phyloP scores from a whole-genome alignment of 2,329 filamentous ascomycete genomes.

The Microcera coccophila region DNA sequence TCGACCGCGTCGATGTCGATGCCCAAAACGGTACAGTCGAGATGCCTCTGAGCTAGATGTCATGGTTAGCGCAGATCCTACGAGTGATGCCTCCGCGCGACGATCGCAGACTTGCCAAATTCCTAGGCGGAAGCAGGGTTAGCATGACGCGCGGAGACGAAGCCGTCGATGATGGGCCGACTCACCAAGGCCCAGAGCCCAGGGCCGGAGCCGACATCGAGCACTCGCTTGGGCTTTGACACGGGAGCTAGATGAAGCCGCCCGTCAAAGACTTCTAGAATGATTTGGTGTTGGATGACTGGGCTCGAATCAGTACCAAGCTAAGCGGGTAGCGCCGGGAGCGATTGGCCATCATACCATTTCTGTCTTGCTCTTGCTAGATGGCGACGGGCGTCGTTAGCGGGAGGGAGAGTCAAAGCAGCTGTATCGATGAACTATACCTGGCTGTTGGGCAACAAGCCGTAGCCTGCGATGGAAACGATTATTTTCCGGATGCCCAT shows the following conservation, averaged over 20 bases:
- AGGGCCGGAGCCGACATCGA: slow-evolving; percentile 19
- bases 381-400: slow-evolving; percentile 9
- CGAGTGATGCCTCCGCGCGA: neutral
- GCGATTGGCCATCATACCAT: slow-evolving; percentile 14
- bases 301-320: slow-evolving; percentile 10
- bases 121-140: slow-evolving; percentile 8
- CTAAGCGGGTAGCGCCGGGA: slow-evolving; percentile 2
- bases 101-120: slow-evolving; percentile 12
- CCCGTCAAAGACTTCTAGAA: slow-evolving; percentile 19
- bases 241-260: slow-evolving; percentile 19
- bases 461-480: slow-evolving; percentile 13
- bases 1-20: slow-evolving; percentile 19
- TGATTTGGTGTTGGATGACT: slow-evolving; percentile 22
- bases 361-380: slow-evolving; percentile 23
- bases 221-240: slow-evolving; percentile 14
- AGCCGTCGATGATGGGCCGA: neutral
- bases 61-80: neutral
- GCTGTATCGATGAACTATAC: too few relatives aligned
- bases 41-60: slow-evolving; percentile 17
- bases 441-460: slow-evolving; percentile 18
- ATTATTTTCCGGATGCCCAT: slow-evolving; percentile 5
- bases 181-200: slow-evolving; percentile 21
- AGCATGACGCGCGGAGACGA: neutral
- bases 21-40: slow-evolving; percentile 18
- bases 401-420: neutral